Evolutionary conservation across 2,329 filamentous ascomycete genomes (phyloP), one percentile per base, ranked within the genome.

Genomic region (Aspergillus pseudotamarii): DNA sequence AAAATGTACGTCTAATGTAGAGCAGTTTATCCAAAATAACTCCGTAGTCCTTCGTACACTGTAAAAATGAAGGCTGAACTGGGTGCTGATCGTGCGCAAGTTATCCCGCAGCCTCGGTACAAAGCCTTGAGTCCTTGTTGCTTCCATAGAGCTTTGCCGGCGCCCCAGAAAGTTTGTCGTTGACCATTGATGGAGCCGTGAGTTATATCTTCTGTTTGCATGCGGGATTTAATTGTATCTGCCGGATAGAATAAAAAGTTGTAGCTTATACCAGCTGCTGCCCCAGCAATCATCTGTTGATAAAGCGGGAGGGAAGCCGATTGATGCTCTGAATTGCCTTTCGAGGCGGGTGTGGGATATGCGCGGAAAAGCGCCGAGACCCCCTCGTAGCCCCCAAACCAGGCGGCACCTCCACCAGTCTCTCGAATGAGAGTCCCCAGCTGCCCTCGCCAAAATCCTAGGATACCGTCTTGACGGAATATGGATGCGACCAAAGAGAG

Each of bases 61-160:
- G 95, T 94, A 74, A 99, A 99, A 64, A 99, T 99, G 74, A 98
- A 93, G 9, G 95, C 95, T n/a, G 94, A 97, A 78, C 94, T 97
- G 3, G 95, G 95, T 36, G 93, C 94, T 41, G 93, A 91, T 64
- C 95, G 87, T 36, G 89, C 83, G 53, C 95, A 93, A 0, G 95
- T 99, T 68, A 99, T 95, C 36, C 95, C 95, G 72, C 95, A 99
- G 4, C 95, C 95, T 59, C 94, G 88, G 76, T 99, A 99, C 76
- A 98, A 83, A 2, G 93, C 94, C 67, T 87, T 89, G 23, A 98
- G 64, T 0, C 95, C 95, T 64, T 94, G 89, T 71, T 93, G 87
- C 64, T 84, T 85, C 91, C 93, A 99, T n/a, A 98, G 79, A 19
- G 87, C 84, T 62, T 80, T 84, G 0, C 89, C 88, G 64, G 96